A percentile compares a stretch with the other conserved stretches of the same genome.
Conservation (phyloP, 2,329 filamentous ascomycete genomes). For the Paraphoma sp. region DNA sequence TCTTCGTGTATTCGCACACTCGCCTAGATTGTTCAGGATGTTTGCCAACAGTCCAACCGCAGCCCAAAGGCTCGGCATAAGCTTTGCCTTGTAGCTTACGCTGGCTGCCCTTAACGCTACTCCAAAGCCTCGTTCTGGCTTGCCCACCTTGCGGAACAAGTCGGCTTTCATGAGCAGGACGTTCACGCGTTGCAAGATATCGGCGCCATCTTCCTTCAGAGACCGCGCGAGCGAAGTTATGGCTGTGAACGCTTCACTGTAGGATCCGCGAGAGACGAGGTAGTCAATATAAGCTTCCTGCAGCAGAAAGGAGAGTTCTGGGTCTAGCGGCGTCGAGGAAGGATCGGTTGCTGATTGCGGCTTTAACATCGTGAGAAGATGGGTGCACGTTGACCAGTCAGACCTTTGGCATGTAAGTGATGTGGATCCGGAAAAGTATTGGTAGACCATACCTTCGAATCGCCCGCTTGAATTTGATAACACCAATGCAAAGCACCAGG, state of each 20-base stretch:
- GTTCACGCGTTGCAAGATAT: conserved; percentile 72
- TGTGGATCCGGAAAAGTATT: conserved; percentile 16
- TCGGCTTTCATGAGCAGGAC: conserved; percentile 76
- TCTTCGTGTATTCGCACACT: conserved; percentile 71
- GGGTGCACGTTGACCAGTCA: conserved; percentile 63
- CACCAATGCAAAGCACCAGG: conserved; percentile 69
- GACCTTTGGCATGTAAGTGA: conserved; percentile 48
- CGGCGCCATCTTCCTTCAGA: conserved; percentile 63
- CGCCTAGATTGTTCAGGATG: conserved; percentile 72
- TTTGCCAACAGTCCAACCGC: conserved; percentile 71
- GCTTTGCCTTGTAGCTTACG: conserved; percentile 72
- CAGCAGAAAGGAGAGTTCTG: conserved; percentile 66
- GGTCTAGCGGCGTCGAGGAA: conserved; percentile 56
- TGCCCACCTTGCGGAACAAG: conserved; percentile 71
- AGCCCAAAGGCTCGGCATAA: conserved; percentile 76
- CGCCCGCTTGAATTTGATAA: conserved; percentile 70
- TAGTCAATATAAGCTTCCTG: conserved; percentile 67
- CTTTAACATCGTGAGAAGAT: conserved; percentile 64
- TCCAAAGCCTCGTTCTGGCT: conserved; percentile 77
- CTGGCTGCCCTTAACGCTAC: conserved; percentile 76
- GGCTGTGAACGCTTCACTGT: conserved; percentile 59
- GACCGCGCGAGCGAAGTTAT: conserved; percentile 60
- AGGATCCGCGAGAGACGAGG: conserved; percentile 61
- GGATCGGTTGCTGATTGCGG: conserved; percentile 51
- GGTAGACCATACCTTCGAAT: conserved; percentile 56